Percentiles rank a stretch among this genome's conserved stretches.
Conservation (phyloP, 495 filamentous ascomycete genomes). For the Chaetomium cochliodes region DNA sequence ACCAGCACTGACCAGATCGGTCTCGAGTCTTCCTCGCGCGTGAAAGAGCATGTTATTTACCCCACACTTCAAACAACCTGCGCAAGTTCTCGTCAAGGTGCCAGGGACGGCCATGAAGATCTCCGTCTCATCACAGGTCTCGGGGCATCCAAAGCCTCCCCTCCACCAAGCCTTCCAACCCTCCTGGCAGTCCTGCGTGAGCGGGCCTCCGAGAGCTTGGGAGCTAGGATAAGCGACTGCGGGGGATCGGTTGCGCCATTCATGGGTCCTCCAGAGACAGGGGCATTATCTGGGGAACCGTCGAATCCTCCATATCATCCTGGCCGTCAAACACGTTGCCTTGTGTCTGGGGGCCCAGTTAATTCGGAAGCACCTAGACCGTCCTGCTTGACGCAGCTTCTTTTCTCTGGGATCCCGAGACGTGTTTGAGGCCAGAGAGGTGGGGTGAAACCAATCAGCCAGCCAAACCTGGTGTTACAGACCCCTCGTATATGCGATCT, state of each 20-base stretch:
- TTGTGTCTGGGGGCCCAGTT: background rate
- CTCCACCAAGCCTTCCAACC: too few species aligned
- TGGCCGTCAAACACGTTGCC: background rate
- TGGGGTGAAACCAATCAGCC: background rate
- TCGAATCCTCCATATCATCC: background rate
- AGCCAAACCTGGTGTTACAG: background rate
- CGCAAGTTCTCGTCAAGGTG: background rate
- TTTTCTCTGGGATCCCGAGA: background rate
- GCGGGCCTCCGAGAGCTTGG: background rate
- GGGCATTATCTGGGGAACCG: constrained; percentile 11
- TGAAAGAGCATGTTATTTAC: background rate
- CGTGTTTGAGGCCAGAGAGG: too few species aligned
- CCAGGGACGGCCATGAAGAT: background rate
- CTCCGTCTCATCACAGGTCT: background rate
- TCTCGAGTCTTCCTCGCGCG: background rate
- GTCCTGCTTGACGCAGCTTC: background rate
- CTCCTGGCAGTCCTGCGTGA: background rate
- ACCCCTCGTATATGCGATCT: constrained; percentile 13
- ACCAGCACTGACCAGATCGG: background rate
- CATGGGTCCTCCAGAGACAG: constrained; percentile 11
- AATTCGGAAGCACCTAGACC: background rate
- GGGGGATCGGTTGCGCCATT: constrained; percentile 17
- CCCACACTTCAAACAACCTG: background rate
- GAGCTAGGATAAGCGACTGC: constrained; percentile 6
- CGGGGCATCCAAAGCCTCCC: background rate